Evolutionary conservation across 1,139 yeast genomes (phyloP).

Genomic region (Waltiozyma sp.): DNA sequence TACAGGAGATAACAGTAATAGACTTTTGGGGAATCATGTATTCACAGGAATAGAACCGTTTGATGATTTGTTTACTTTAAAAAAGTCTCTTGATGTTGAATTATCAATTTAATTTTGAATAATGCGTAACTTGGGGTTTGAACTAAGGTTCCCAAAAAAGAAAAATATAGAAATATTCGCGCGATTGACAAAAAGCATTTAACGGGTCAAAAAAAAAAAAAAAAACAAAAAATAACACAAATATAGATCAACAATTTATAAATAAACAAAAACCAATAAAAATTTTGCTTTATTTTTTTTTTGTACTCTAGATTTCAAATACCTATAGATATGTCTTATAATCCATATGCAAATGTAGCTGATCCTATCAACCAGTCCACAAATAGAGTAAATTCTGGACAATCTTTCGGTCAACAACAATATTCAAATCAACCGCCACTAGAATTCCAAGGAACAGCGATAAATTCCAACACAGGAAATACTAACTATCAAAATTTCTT

Average conservation of each 20-base stretch:
- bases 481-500: slow-evolving; percentile 30
- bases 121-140: not conserved
- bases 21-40: slow-evolving; percentile 1
- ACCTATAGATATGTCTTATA: slow-evolving; percentile 24
- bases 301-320: too few relatives aligned
- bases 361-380: slow-evolving; percentile 3
- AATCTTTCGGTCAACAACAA: slow-evolving; percentile 10
- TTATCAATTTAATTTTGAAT: not conserved
- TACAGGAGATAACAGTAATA: not conserved
- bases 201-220: too few relatives aligned
- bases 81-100: not conserved
- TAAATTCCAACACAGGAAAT: not conserved
- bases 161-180: too few relatives aligned
- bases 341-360: slow-evolving; percentile 25
- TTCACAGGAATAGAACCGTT: not conserved
- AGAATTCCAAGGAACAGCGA: slow-evolving; percentile 3
- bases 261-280: too few relatives aligned
- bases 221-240: too few relatives aligned
- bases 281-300: too few relatives aligned
- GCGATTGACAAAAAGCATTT: too few relatives aligned
- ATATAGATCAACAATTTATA: too few relatives aligned
- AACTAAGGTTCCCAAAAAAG: too few relatives aligned
- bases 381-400: slow-evolving; percentile 17
- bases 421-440: slow-evolving; percentile 5
- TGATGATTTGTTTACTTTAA: not conserved